Conservation (phyloP, 2,329 filamentous ascomycete genomes). For the Exophiala calicioides region DNA sequence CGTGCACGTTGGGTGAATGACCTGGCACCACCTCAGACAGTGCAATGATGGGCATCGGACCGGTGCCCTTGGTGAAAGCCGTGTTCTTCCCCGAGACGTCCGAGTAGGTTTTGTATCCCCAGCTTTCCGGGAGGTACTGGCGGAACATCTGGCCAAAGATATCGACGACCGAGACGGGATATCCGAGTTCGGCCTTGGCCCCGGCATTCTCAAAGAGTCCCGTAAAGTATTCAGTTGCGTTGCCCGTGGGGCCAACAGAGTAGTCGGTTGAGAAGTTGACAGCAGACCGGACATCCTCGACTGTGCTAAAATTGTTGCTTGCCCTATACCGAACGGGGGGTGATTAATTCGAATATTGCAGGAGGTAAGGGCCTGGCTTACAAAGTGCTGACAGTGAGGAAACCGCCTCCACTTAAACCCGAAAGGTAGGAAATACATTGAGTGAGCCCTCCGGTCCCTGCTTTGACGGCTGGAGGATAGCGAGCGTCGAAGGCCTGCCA, state of each 20-base stretch:
- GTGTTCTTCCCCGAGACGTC: constrained; percentile 3
- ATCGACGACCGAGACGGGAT: constrained; percentile 13
- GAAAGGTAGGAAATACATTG: constrained; percentile 18
- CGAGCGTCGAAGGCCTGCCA: constrained; percentile 19
- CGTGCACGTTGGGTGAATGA: constrained; percentile 6
- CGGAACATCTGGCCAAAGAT: constrained; percentile 16
- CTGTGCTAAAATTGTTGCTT: constrained; percentile 13
- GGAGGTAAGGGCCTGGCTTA: neutral
- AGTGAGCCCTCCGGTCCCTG: constrained; percentile 18
- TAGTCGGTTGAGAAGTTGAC: constrained; percentile 16
- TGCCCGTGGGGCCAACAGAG: constrained; percentile 10
- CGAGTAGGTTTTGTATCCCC: constrained; percentile 11
- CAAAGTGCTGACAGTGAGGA: constrained; percentile 12
- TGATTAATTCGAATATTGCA: neutral
- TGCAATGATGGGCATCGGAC: constrained; percentile 17
- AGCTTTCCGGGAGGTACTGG: constrained; percentile 8
- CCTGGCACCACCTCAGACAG: constrained; percentile 15
- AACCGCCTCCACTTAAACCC: constrained; percentile 18
- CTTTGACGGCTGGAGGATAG: constrained; percentile 16
- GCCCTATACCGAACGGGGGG: constrained; percentile 2
- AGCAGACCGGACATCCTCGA: constrained; percentile 6
- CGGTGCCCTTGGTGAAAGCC: constrained; percentile 7
- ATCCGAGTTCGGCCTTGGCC: constrained; percentile 10
- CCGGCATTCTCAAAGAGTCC: constrained; percentile 14
- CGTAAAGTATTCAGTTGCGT: constrained; percentile 7